A percentile compares a stretch with the other conserved stretches of the same genome.
These are phyloP conservation scores for Pseudogymnoascus sp. DNA, from an alignment of 2,329 filamentous ascomycete genomes.

Conservation along the genomic window DNA sequence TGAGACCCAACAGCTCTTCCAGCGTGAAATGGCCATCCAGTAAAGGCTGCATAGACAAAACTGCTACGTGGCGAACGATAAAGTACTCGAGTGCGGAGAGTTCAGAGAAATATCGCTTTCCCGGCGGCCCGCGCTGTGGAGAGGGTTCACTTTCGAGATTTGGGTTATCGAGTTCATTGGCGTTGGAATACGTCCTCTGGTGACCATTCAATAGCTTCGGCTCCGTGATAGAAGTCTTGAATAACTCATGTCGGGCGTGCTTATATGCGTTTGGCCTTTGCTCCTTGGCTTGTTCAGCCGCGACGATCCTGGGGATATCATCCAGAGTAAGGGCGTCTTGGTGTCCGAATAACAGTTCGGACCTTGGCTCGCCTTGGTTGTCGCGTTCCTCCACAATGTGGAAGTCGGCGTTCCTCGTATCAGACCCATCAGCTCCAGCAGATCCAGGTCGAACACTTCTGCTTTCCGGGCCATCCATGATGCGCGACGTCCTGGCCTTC, in stretches of 20 bases:
- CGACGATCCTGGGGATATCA: conserved; percentile 92
- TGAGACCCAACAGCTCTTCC: conserved; percentile 84
- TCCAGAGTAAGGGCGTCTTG: conserved; percentile 90
- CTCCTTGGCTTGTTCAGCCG: conserved; percentile 88
- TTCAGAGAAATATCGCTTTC: conserved; percentile 90
- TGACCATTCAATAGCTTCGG: conserved; percentile 63
- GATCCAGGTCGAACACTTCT: conserved; percentile 62
- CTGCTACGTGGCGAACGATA: conserved; percentile 90
- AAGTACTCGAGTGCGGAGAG: conserved; percentile 94
- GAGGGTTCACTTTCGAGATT: conserved; percentile 41
- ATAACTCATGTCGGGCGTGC: conserved; percentile 63
- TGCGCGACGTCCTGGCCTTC: conserved; percentile 80
- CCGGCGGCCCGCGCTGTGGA: conserved; percentile 21
- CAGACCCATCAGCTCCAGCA: conserved; percentile 53
- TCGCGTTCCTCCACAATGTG: conserved; percentile 77
- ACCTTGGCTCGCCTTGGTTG: conserved; percentile 58
- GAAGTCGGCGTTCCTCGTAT: conserved; percentile 51
- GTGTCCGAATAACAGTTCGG: conserved; percentile 79
- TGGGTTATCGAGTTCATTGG: conserved; percentile 42
- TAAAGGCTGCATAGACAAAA: conserved; percentile 89
- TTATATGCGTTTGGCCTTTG: conserved; percentile 75
- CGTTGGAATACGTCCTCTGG: conserved; percentile 57
- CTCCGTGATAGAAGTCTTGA: conserved; percentile 48
- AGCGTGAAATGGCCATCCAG: conserved; percentile 86
- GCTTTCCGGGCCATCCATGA: conserved; percentile 81